Base-by-base conservation (phyloP, 768 basidiomycete species). In the Mycena filopes region DNA sequence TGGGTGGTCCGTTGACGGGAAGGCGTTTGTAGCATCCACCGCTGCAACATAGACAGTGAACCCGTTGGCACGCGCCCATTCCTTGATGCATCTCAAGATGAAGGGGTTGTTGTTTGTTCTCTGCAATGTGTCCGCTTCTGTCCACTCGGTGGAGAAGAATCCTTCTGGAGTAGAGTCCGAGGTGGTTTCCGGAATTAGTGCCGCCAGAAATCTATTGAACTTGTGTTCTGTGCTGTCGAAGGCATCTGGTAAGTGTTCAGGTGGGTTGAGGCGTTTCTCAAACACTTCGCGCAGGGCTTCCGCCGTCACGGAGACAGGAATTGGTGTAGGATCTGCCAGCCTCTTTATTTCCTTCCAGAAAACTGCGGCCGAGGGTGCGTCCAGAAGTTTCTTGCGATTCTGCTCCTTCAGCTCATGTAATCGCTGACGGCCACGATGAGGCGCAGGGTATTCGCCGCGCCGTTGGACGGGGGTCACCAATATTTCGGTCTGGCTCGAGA, bases 21-120 rank as follows among this genome's bases (percentile, higher is more conserved):
- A 78, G 9, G 75, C 76, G 65, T 78, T 77, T 12, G 62, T 63
- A 50, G 70, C 33, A 54, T 73, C 71, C 13, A 68, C 47, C 57
- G 63, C 70, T 1, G 65, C 72, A 16, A 68, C 69, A 61, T 64
- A 67, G 13, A 73, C 65, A 7, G 65, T 47, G 28, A 59, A 41
- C 16, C 63, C 60, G 10, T 61, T 29, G 4, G 63, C 55, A 13
- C 55, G 45, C n/a, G 68, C 68, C 38, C 58, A 43, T 8, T 74
- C 71, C 11, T 67, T 60, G 7, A 63, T 54, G 41, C 66, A 68
- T 23, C 67, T 38, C 4, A 72, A 70, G 38, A 75, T 67, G 33
- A 71, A 74, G n/a, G 63, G 65, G 63, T 78, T 78, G 13, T 50
- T 50, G 29, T 50, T 33, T 18, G 49, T 31, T 10, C 49, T 40